Base-by-base conservation (phyloP, 805 yeast genomes). In the Sugiyamaella marilandica region DNA sequence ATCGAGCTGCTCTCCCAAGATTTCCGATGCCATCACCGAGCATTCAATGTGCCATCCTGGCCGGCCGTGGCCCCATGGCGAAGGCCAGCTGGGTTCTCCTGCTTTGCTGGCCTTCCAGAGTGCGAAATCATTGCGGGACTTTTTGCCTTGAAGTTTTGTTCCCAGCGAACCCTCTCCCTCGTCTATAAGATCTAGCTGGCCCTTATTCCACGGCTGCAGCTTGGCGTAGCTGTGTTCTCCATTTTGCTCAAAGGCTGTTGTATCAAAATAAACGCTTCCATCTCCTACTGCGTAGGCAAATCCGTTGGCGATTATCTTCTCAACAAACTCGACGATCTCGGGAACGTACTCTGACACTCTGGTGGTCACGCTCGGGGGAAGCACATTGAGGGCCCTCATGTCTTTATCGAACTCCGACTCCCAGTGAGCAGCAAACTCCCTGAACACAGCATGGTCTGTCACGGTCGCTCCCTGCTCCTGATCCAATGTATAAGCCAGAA, bases 41-140 rank as follows among this genome's bases (percentile, higher is more conserved):
- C 99, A 94, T 72, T 94, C 99, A 68, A 94, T 94, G 69, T 94
- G 99, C 99, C 99, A 94, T 2, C 99, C 99, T 11, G 99, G 99
- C 69, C 99, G 84, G 50, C 99, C 99, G 54, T 76, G 76, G 24
- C 99, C 99, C 98, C 98, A 94, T 26, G 92, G 91, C 1, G 97
- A 88, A 5, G 77, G 80, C 98, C 98, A 94, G 46, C 82, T 79
- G 21, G 99, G 99, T 72, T 94, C 99, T 62, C 99, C 99, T 7
- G 96, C 92, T 67, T 94, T 94, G 7, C 96, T 86, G 0, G 91
- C 82, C 68, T 94, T 94, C 99, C 99, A 94, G 34, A 94, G 76
- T 0, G 99, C 99, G 71, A 94, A 94, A 69, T 94, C 99, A 19
- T 87, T 85, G 1, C 85, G 70, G 51, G 82, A 83, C 61, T 76